Base-by-base conservation (phyloP, 2,329 filamentous ascomycete genomes). In the Epichloe baconii region DNA sequence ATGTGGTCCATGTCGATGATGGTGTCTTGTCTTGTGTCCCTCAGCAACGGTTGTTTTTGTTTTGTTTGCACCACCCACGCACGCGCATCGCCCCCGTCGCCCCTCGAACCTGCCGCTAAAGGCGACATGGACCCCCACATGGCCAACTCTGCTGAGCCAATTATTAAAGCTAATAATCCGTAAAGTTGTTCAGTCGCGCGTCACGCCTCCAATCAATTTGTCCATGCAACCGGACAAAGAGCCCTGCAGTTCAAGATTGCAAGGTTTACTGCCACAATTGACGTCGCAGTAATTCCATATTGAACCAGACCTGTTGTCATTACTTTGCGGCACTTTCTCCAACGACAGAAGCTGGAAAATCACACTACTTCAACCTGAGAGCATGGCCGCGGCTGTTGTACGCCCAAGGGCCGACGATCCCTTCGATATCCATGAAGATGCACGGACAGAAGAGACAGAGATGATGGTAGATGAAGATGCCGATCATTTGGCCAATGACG, bases 391-490 rank as follows among this genome's bases (percentile, higher is more conserved):
- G n/a, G 40, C 50, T 11, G 31, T 48, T 17, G 38, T 17, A 31
- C 50, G 41, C 36, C 41, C 31, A 44, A 44, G 44, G 59, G 52
- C 58, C 21, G 65, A 64, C 31, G 66, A 72, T 21, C 58, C 64
- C 14, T 76, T 77, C 54, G 66, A 68, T 23, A 76, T 77, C 51
- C 73, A 76, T 59, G 70, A 76, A 54, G 75, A 77, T 66, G 66
- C 62, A 1, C 68, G 68, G 15, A 75, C 73, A 6, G 73, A 73
- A 55, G 74, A 77, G 47, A 73, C 73, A 1, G 69, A 74, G 55
- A 68, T 76, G 68, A 72, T 74, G 64, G 64, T 65, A 7, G 71
- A 74, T n/a, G 66, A 67, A 23, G 66, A 69, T 31, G 56, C 47
- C 55, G 62, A 62, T 2, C 64, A 68, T 31, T 55, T 47, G 55